phyloP scores from a whole-genome alignment of 306 rosid genomes.

The Cucurbita maxima region DNA sequence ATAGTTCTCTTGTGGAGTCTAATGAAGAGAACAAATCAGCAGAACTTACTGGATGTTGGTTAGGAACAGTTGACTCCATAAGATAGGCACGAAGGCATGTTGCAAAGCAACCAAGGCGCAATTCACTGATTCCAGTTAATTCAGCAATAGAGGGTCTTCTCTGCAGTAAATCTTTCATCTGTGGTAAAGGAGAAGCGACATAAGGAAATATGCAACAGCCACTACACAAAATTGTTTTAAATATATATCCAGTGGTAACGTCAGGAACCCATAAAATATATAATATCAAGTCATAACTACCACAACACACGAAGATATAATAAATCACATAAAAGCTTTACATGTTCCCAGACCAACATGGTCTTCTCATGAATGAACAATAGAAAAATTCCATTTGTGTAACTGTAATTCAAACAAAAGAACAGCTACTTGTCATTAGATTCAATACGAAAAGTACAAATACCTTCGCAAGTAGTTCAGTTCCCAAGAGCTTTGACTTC shows the following conservation, averaged over 20 bases:
- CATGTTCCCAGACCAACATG: background rate
- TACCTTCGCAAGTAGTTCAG: conserved; percentile 72
- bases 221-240: background rate
- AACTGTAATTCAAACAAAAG: background rate
- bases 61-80: conserved; percentile 42
- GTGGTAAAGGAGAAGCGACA: background rate
- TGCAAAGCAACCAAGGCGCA: conserved; percentile 83
- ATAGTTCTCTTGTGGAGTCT: conserved; percentile 15
- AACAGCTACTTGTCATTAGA: background rate
- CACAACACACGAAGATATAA: background rate
- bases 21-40: conserved; percentile 12
- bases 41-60: conserved; percentile 18
- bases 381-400: background rate
- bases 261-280: background rate
- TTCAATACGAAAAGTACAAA: background rate
- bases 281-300: background rate
- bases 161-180: conserved; percentile 74
- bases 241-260: background rate
- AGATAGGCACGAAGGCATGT: conserved; percentile 86
- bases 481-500: conserved; percentile 79
- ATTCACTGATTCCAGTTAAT: conserved; percentile 81
- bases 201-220: background rate
- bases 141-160: conserved; percentile 73
- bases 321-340: background rate
- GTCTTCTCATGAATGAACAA: background rate